Evolutionary conservation across 441 rosid genomes (phyloP).

Genomic region (Dalechampia spathulata): DNA sequence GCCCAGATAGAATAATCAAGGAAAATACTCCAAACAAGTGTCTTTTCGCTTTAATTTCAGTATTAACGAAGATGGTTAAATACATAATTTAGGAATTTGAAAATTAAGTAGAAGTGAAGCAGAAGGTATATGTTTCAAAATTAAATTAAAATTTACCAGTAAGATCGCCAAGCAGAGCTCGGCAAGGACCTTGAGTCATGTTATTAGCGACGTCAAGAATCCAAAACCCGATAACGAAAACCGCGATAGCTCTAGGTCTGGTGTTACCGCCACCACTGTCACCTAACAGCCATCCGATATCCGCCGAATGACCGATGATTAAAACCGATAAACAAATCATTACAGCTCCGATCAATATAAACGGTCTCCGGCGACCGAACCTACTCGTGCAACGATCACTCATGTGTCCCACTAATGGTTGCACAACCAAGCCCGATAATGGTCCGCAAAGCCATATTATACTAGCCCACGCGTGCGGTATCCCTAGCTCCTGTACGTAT

Average conservation of each 20-base stretch:
- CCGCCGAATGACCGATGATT: constrained; percentile 76
- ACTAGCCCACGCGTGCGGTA: constrained; percentile 95
- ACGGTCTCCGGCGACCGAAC: constrained; percentile 89
- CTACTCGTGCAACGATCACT: constrained; percentile 83
- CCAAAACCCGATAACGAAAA: constrained; percentile 89
- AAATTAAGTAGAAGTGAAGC: no score
- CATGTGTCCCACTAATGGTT: constrained; percentile 81
- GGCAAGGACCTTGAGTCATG: constrained; percentile 90
- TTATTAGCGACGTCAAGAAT: constrained; percentile 91
- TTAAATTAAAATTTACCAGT: constrained; percentile 44
- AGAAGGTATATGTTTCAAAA: background rate
- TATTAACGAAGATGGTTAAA: no score
- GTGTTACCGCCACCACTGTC: constrained; percentile 39
- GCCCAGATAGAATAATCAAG: no score
- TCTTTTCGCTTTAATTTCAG: constrained; percentile 2
- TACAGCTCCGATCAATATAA: constrained; percentile 52
- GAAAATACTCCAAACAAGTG: no score
- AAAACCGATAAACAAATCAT: constrained; percentile 55
- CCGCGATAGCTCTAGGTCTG: constrained; percentile 63
- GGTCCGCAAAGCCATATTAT: constrained; percentile 96
- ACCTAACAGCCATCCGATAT: constrained; percentile 86
- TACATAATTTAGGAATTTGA: no score
- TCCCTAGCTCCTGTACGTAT: constrained; percentile 94
- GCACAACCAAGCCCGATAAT: constrained; percentile 80
- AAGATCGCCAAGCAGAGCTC: constrained; percentile 95